These are phyloP conservation scores for Phanerochaete sordida DNA, from an alignment of 768 basidiomycete genomes.

Conservation along the genomic window DNA sequence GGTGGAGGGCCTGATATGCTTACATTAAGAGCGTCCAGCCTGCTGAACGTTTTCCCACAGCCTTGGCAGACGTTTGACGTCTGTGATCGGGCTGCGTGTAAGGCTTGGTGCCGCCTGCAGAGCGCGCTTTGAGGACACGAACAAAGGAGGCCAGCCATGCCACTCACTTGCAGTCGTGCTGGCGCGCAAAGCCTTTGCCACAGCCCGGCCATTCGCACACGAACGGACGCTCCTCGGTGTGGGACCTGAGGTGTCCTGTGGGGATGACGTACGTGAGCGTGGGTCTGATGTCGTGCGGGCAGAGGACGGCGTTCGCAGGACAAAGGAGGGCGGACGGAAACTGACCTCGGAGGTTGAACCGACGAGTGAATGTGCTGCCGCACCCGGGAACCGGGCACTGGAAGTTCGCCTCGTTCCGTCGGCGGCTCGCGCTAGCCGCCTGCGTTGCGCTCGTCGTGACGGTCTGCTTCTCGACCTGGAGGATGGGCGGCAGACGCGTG, in stretches of 20 bases:
- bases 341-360: constrained; percentile 82
- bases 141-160: not conserved
- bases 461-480: constrained; percentile 91
- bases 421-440: constrained; percentile 82
- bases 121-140: constrained; percentile 5
- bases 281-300: not conserved
- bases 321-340: constrained; percentile 4
- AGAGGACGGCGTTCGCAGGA: not conserved
- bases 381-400: constrained; percentile 41
- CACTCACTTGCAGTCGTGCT: constrained; percentile 95
- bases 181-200: constrained; percentile 91
- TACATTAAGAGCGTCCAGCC: constrained; percentile 92
- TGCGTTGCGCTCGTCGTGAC: constrained; percentile 95
- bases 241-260: constrained; percentile 86
- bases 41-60: constrained; percentile 92
- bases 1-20: constrained; percentile 30
- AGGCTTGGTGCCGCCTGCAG: constrained; percentile 79
- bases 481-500: constrained; percentile 70
- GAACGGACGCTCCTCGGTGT: constrained; percentile 94
- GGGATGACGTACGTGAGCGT: constrained; percentile 3
- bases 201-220: constrained; percentile 93
- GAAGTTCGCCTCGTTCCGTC: constrained; percentile 90
- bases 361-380: constrained; percentile 57
- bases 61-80: constrained; percentile 86
- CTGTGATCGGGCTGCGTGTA: constrained; percentile 74